Percentiles rank a stretch among this genome's conserved stretches.
Conservation (phyloP, 345 rosid species). For the Arabidopsis suecica region DNA sequence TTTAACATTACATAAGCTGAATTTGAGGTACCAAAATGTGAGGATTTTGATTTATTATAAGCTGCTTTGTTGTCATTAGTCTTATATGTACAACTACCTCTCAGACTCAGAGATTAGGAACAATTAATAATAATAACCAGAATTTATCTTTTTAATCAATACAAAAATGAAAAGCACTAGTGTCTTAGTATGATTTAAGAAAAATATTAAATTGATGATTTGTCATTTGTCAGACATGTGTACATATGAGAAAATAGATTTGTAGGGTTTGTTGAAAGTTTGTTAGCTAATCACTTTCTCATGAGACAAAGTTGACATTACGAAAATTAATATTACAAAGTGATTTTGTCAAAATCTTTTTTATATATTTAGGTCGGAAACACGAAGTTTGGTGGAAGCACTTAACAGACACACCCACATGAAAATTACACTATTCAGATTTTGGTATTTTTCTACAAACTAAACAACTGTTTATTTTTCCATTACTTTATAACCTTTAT, state of each 20-base stretch:
- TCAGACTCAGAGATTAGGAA: slow-evolving; percentile 24
- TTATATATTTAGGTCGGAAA: slow-evolving; percentile 28
- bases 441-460: slow-evolving; percentile 6
- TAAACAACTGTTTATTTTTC: not conserved
- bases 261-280: slow-evolving; percentile 43
- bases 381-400: slow-evolving; percentile 37
- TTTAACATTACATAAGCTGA: slow-evolving; percentile 13
- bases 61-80: slow-evolving; percentile 38
- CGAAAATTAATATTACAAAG: slow-evolving; percentile 11
- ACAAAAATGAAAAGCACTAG: not conserved
- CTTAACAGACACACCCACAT: slow-evolving; percentile 3
- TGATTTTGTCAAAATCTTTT: slow-evolving; percentile 28
- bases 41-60: slow-evolving; percentile 23
- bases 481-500: not conserved
- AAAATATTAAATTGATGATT: slow-evolving; percentile 12
- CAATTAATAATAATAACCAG: not conserved
- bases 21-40: slow-evolving; percentile 3
- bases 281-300: slow-evolving; percentile 43
- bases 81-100: slow-evolving; percentile 17
- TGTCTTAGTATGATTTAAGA: not conserved
- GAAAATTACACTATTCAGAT: slow-evolving; percentile 1
- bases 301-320: slow-evolving; percentile 40
- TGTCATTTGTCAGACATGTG: slow-evolving; percentile 27
- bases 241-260: slow-evolving; percentile 28
- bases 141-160: not conserved